Evolutionary conservation across 2,329 filamentous ascomycete species (phyloP).

Genomic region (Epichloe aotearoae): DNA sequence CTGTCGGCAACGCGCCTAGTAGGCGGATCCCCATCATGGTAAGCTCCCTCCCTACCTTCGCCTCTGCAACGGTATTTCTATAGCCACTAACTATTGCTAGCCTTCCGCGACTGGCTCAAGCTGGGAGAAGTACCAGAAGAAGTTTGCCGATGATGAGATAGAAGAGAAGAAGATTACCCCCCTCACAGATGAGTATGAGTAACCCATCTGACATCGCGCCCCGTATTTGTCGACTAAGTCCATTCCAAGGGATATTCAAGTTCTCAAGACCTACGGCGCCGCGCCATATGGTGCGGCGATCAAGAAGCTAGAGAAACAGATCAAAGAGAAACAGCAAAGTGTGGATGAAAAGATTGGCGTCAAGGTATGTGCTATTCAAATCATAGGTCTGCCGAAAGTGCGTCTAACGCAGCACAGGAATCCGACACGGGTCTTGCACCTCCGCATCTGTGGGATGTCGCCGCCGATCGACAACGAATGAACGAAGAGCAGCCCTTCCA

Average conservation of each 20-base stretch:
- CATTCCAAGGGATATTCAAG: slow-evolving; percentile 77
- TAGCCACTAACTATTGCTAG: slow-evolving; percentile 36
- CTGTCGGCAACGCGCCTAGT: slow-evolving; percentile 10
- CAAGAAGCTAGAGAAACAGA: slow-evolving; percentile 97
- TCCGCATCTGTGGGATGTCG: slow-evolving; percentile 97
- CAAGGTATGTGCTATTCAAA: slow-evolving; percentile 37
- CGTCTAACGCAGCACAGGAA: slow-evolving; percentile 46
- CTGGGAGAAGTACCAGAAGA: slow-evolving; percentile 99
- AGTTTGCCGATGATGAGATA: slow-evolving; percentile 88
- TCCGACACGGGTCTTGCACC: slow-evolving; percentile 96
- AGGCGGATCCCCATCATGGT: slow-evolving; percentile 29
- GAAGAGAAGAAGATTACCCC: slow-evolving; percentile 99
- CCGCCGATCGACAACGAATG: slow-evolving; percentile 97
- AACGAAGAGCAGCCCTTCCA: slow-evolving; percentile 94
- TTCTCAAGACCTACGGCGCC: slow-evolving; percentile 96
- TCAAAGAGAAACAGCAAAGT: slow-evolving; percentile 96
- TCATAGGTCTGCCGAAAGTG: background rate
- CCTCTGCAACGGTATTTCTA: slow-evolving; percentile 1
- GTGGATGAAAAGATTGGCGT: slow-evolving; percentile 98
- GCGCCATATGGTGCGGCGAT: slow-evolving; percentile 87
- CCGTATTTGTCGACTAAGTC: slow-evolving; percentile 11
- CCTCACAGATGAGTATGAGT: slow-evolving; percentile 79
- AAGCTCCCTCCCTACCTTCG: slow-evolving; percentile 9
- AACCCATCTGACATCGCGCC: background rate
- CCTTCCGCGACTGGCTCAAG: slow-evolving; percentile 84